Evolutionary conservation across 1,139 yeast species (phyloP).

Genomic region (Nematodospora anomalae): DNA sequence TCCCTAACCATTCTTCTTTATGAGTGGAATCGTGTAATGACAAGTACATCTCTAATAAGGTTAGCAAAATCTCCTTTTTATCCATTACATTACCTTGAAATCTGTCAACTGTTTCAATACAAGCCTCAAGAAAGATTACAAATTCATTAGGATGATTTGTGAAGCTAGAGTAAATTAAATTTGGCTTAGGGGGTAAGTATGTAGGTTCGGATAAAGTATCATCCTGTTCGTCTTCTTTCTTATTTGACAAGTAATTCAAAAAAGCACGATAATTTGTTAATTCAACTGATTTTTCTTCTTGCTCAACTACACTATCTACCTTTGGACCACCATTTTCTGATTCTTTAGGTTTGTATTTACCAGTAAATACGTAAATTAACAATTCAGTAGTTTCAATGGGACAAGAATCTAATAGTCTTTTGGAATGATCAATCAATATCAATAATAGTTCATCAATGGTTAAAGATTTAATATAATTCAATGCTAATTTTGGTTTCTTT

Average conservation of each 20-base stretch:
- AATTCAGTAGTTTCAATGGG: constrained; percentile 85
- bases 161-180: constrained; percentile 83
- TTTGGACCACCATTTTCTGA: constrained; percentile 11
- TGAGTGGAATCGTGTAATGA: constrained; percentile 49
- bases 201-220: constrained; percentile 47
- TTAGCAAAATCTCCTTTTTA: constrained; percentile 68
- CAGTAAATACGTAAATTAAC: constrained; percentile 85
- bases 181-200: constrained; percentile 89
- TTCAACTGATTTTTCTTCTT: constrained; percentile 18
- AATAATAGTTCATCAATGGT: constrained; percentile 78
- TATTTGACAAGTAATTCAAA: constrained; percentile 56
- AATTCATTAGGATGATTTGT: constrained; percentile 83
- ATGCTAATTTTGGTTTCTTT: constrained; percentile 53
- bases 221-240: constrained; percentile 15
- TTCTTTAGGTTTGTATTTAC: constrained; percentile 59
- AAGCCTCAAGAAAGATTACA: constrained; percentile 92
- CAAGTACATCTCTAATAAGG: constrained; percentile 80
- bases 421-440: constrained; percentile 66
- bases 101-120: constrained; percentile 73
- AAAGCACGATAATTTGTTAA: constrained; percentile 74
- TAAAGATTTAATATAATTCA: constrained; percentile 67
- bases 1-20: constrained; percentile 55
- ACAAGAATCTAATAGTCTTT: constrained; percentile 58
- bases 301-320: constrained; percentile 11
- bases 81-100: constrained; percentile 74